Conservation (phyloP, 306 rosid genomes). For the Carpinus viminea region DNA sequence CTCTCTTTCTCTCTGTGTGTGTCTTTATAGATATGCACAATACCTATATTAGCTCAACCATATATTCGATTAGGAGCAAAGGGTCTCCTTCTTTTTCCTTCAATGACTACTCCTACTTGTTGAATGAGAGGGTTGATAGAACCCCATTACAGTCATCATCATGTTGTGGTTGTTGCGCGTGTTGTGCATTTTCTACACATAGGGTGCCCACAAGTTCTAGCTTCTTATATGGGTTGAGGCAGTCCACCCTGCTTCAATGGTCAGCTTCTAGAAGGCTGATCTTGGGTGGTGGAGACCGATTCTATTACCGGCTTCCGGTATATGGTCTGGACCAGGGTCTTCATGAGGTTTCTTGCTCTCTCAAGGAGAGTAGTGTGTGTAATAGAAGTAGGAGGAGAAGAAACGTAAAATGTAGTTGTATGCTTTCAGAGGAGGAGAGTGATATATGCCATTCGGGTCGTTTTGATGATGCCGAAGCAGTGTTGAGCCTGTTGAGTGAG, state of each 20-base stretch:
- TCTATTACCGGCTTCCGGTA: constrained; percentile 40
- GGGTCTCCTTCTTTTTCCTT: constrained; percentile 50
- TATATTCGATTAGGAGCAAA: constrained; percentile 54
- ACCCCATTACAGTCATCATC: constrained; percentile 41
- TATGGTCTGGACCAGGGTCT: constrained; percentile 39
- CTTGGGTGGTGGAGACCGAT: constrained; percentile 49
- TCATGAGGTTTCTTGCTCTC: constrained; percentile 40
- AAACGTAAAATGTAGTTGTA: constrained; percentile 35
- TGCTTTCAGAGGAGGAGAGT: constrained; percentile 39
- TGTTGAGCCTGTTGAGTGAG: constrained; percentile 78
- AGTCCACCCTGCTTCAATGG: constrained; percentile 72
- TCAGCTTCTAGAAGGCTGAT: constrained; percentile 70
- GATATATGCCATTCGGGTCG: constrained; percentile 31
- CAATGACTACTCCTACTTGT: constrained; percentile 57
- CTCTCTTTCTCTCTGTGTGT: background rate
- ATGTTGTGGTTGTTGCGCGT: constrained; percentile 50
- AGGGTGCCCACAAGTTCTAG: constrained; percentile 44
- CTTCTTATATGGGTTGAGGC: constrained; percentile 72
- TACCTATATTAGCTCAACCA: constrained; percentile 57
- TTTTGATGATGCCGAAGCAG: constrained; percentile 52
- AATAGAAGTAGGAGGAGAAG: constrained; percentile 48
- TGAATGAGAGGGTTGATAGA: constrained; percentile 56
- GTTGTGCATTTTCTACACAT: constrained; percentile 45
- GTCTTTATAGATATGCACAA: constrained; percentile 44
- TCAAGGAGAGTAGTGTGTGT: constrained; percentile 43